Conservation (phyloP, 257 asterid species). For the Sherardia arvensis region DNA sequence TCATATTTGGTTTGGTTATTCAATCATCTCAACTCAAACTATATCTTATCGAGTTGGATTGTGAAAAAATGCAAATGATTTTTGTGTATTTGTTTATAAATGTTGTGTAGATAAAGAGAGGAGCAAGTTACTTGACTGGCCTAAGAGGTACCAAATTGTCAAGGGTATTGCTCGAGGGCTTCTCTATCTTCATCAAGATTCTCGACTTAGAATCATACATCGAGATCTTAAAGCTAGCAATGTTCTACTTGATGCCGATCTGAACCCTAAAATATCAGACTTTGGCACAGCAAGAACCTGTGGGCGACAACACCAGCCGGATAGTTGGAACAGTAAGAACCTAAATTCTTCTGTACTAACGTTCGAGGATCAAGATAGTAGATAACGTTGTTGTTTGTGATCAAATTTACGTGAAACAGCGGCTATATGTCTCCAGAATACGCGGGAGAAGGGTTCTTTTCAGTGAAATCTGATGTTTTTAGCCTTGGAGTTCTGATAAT, state of each 20-base stretch:
- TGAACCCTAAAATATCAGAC: slow-evolving; percentile 53
- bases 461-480: slow-evolving; percentile 30
- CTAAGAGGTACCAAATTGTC: slow-evolving; percentile 31
- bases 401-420: slow-evolving; percentile 5
- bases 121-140: slow-evolving; percentile 28
- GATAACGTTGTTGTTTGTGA: too few relatives aligned
- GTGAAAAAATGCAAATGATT: too few relatives aligned
- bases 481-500: slow-evolving; percentile 24
- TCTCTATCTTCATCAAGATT: slow-evolving; percentile 51
- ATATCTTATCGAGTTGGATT: too few relatives aligned
- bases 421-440: too few relatives aligned
- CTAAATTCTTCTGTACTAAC: too few relatives aligned
- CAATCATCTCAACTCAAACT: too few relatives aligned
- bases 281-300: slow-evolving; percentile 40
- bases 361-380: too few relatives aligned
- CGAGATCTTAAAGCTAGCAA: slow-evolving; percentile 54
- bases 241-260: slow-evolving; percentile 33
- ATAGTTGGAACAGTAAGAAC: slow-evolving; percentile 44
- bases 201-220: slow-evolving; percentile 28
- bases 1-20: slow-evolving; percentile 20
- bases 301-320: slow-evolving; percentile 32
- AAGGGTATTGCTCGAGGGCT: slow-evolving; percentile 43
- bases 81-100: neutral
- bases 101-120: slow-evolving; percentile 18
- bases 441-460: slow-evolving; percentile 21